Evolutionary conservation across 2,329 filamentous ascomycete genomes (phyloP), one percentile per base, ranked within the genome.

Genomic region (Amauroascus niger): DNA sequence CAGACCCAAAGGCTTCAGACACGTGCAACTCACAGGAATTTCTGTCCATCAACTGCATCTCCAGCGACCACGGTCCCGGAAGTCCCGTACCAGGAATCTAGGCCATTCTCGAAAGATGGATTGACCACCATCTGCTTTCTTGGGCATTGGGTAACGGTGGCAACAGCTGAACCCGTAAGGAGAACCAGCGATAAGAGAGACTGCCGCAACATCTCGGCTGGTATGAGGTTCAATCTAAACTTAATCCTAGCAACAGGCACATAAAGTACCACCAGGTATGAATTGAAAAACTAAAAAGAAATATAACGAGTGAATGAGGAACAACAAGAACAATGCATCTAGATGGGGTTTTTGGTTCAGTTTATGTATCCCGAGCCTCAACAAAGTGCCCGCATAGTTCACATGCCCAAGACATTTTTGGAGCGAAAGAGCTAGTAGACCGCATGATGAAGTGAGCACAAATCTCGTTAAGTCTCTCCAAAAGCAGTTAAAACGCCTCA

Each of bases 391-490:
- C 14, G 14, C 13, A 13, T 4, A n/a, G 13, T 35, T 11, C 33
- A 4, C 33, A 11, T n/a, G 6, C 33, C 13, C 33, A 13, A 4
- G 6, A 11, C 6, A 35, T 35, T 5, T 30, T 30, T n/a, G 33
- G 13, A 11, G 33, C 33, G 33, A n/a, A 35, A 35, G 6, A 14
- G 13, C 13, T n/a, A 11, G 6, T 35, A 11, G 35, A 39, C 35
- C 16, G 2, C n/a, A 5, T 14, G 14, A 4, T 4, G 9, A 5
- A 7, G 26, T 18, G 35, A 16, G n/a, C 14, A 39, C 14, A 16
- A 8, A 39, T 40, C 47, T 49, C 47, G 47, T 49, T 49, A 49
- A 49, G 11, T 28, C 20, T 39, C 47, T 40, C 47, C 47, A 30
- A 16, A 49, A 40, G 20, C 20, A 49, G 47, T 28, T 35, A 40